Percentiles rank a stretch among this genome's conserved stretches.
phyloP scores from a whole-genome alignment of 495 filamentous ascomycete species.

The Cercophora sp. region DNA sequence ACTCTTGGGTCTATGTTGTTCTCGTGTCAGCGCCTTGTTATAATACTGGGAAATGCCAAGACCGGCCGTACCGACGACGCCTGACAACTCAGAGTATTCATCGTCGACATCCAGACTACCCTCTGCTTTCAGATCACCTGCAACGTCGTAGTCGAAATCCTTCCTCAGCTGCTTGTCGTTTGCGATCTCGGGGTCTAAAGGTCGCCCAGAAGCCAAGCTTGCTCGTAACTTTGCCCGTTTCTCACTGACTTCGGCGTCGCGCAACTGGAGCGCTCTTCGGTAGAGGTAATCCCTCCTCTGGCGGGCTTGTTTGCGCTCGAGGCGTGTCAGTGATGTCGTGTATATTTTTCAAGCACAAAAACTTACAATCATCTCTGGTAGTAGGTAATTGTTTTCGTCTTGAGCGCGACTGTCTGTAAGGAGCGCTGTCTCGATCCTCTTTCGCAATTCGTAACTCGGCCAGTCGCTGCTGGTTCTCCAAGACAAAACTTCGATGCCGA shows the following conservation, averaged over 20 bases:
- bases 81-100: constrained; percentile 49
- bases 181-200: constrained; percentile 80
- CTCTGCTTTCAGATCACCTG: constrained; percentile 56
- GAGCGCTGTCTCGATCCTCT: no score
- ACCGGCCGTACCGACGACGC: constrained; percentile 28
- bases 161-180: constrained; percentile 81
- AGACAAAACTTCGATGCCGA: no score
- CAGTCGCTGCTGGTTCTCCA: no score
- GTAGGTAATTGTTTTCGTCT: no score
- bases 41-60: no score
- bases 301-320: constrained; percentile 67
- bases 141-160: constrained; percentile 93
- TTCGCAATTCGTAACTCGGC: no score
- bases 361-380: constrained; percentile 42
- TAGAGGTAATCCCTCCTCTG: constrained; percentile 94
- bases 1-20: constrained; percentile 38
- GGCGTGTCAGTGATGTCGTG: constrained; percentile 17
- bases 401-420: no score
- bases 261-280: constrained; percentile 62
- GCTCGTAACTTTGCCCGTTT: constrained; percentile 83
- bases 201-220: constrained; percentile 74
- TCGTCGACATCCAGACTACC: constrained; percentile 83
- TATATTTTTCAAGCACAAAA: neutral
- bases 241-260: constrained; percentile 87
- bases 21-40: no score